Conservation (phyloP, 495 filamentous ascomycete species). For the Xanthoparmelia taractica region DNA sequence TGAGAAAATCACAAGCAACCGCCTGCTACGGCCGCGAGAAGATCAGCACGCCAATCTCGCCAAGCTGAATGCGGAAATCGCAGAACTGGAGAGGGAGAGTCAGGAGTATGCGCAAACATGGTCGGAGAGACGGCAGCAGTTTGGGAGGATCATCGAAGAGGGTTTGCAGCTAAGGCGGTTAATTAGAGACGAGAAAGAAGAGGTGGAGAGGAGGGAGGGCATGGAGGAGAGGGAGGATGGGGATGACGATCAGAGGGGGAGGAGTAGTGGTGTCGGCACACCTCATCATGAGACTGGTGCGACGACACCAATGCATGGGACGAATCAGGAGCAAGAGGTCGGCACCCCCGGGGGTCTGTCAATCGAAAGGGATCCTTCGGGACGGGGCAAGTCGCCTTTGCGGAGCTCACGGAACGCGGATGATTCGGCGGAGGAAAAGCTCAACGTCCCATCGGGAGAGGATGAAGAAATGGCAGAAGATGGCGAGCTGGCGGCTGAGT, state of each 20-base stretch:
- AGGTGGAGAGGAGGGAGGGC: conserved; percentile 65
- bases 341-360: conserved; percentile 32
- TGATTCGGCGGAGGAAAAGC: conserved; percentile 27
- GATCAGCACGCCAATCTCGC: conserved; percentile 72
- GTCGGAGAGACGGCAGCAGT: conserved; percentile 79
- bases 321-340: conserved; percentile 35
- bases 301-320: conserved; percentile 41
- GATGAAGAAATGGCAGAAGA: conserved; percentile 55
- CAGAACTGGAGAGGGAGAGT: conserved; percentile 76
- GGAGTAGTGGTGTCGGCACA: conserved; percentile 52
- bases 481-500: conserved; percentile 52
- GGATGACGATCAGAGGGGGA: conserved; percentile 53
- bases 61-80: conserved; percentile 80
- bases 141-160: conserved; percentile 84
- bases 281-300: conserved; percentile 53
- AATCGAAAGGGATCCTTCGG: conserved; percentile 34
- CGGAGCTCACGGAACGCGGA: conserved; percentile 34
- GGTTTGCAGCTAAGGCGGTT: conserved; percentile 73
- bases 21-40: conserved; percentile 66
- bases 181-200: conserved; percentile 95
- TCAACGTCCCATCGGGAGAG: conserved; percentile 30
- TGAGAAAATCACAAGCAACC: conserved; percentile 79
- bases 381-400: conserved; percentile 34
- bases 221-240: conserved; percentile 68
- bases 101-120: conserved; percentile 74